Evolutionary conservation across 768 basidiomycete genomes (phyloP).

Genomic region (Kwoniella shandongensis): DNA sequence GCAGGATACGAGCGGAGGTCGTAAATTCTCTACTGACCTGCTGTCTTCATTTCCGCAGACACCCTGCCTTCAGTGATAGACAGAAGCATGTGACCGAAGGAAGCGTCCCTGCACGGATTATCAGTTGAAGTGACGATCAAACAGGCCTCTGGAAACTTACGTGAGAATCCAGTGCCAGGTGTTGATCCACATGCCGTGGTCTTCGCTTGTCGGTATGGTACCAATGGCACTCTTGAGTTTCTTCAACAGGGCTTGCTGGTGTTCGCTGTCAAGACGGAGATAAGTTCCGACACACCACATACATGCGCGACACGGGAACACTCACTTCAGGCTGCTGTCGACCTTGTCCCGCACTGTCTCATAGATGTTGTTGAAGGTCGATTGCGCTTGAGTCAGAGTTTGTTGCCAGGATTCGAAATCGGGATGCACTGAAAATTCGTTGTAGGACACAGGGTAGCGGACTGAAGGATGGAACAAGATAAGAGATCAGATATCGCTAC

Average conservation of each 20-base stretch:
- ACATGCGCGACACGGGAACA: constrained; percentile 7
- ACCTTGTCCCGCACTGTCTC: constrained; percentile 89
- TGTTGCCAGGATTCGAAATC: constrained; percentile 84
- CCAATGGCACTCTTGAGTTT: constrained; percentile 84
- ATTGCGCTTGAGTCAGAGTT: constrained; percentile 76
- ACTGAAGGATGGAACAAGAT: constrained; percentile 56
- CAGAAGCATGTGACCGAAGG: constrained; percentile 81
- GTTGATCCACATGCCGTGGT: constrained; percentile 97
- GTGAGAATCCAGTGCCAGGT: constrained; percentile 98
- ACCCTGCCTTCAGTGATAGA: constrained; percentile 90
- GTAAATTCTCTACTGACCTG: constrained; percentile 51
- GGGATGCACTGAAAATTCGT: constrained; percentile 89
- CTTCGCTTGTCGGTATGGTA: constrained; percentile 70
- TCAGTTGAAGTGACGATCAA: not conserved
- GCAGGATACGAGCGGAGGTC: not conserved
- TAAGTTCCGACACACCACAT: constrained; percentile 6
- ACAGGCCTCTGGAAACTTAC: constrained; percentile 21
- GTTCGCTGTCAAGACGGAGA: constrained; percentile 57
- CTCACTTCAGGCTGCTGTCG: constrained; percentile 77
- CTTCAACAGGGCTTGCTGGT: constrained; percentile 81
- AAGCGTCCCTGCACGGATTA: constrained; percentile 66
- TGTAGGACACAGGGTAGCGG: constrained; percentile 93
- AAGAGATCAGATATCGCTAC: not conserved
- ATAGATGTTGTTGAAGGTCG: constrained; percentile 88
- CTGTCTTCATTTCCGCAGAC: constrained; percentile 85